Base-by-base conservation (phyloP, 371 early-diverging fungal species). In the Fennellomyces sp. region DNA sequence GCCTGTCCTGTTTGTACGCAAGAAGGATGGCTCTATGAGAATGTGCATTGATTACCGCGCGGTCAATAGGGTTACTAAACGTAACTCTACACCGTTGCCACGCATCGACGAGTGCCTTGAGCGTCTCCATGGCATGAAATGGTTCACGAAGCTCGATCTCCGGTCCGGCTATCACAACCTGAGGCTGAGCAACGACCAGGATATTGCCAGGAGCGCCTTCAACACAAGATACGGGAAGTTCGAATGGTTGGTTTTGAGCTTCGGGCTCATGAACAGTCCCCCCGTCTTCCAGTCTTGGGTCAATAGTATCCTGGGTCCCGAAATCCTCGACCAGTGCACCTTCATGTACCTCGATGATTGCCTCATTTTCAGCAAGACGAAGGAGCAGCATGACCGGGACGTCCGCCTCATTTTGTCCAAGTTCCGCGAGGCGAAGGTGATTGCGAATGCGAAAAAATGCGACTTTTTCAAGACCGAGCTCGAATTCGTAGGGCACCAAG, bases 331-430 rank as follows among this genome's bases (percentile, higher is more conserved):
- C 52, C 62, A 69, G 5, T 81, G 59, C 23, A 65, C 69, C 0
- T 45, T 82, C 0, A 69, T 81, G 0, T 88, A 82, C 42, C 48
- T 88, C 0, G 86, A 90, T 57, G 82, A 88, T 56, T 82, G 88
- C 0, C 57, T 88, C 0, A 81, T 91, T 26, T 87, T 66, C 56
- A 77, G 78, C 12, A 53, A 70, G 19, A 73, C 64, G 7, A n/a
- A 38, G 19, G 70, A 78, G 15, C 76, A 84, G 21, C 86, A 88
- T 50, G 21, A 55, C 6, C 19, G 27, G 8, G 31, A 60, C 56
- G 36, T 83, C 12, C 39, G 53, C 10, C 30, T 30, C 4, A 80
- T 85, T 0, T 53, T 86, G 6, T 8, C 67, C 0, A 30, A 63
- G 13, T 65, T 88, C 5, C 31, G 58, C 0, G 30, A 78, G 10